Evolutionary conservation across 148 eudicot genomes (phyloP), one percentile per base, ranked within the genome.

Genomic region (Hydrangea macrophylla): DNA sequence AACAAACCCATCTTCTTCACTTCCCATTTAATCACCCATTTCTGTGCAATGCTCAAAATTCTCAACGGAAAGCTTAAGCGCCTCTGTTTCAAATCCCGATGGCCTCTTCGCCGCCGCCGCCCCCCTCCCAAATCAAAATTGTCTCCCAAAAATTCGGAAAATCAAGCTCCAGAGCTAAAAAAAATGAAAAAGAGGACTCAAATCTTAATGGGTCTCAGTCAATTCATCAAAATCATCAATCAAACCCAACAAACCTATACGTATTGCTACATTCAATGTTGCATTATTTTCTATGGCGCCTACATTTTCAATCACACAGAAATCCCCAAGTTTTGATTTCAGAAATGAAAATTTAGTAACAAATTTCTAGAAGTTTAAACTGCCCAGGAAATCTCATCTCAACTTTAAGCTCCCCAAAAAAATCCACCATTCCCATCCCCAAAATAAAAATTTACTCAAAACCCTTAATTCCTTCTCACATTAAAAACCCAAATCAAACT

Each of bases 281-380:
- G 87, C 98, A 73, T 75, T 90, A 7, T 94, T 94, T 73, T 86
- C 96, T 70, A 90, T 94, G 97, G 98, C 98, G 60, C 88, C 98
- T 0, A 96, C 90, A 20, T 82, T 88, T 15, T 76, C 76, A 1
- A 25, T 48, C 22, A 12, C 67, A 2, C 67, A 50, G 51, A 42
- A 24, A n/a, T 68, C 70, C 0, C 22, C 28, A 8, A 67, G 33
- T 25, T 62, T 56, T 51, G 70, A 68, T 27, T 58, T 15, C 20
- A 70, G 35, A 39, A 37, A 61, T 36, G 72, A 65, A 23, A 63
- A 67, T 50, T 33, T 53, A 2, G 32, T 0, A 68, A 54, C 31
- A 6, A 30, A 6, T n/a, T n/a, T 6, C 32, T n/a, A n/a, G n/a
- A n/a, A n/a, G n/a, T n/a, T n/a, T n/a, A n/a, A n/a, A n/a, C n/a